A percentile compares a stretch with the other conserved stretches of the same genome.
Conservation (phyloP, 2,329 filamentous ascomycete species). For the Epichloe typhina region DNA sequence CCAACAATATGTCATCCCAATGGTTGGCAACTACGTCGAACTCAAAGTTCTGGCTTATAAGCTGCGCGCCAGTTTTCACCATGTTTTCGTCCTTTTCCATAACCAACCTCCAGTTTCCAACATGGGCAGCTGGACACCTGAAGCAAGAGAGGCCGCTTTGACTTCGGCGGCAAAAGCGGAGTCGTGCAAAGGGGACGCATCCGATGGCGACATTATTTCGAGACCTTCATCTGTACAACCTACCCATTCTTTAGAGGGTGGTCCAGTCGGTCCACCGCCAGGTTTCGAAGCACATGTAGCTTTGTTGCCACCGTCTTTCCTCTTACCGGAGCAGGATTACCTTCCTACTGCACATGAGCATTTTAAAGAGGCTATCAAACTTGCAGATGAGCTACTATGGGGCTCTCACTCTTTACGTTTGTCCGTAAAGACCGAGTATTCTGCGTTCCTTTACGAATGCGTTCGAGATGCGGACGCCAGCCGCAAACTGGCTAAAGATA, state of each 20-base stretch:
- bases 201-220: slow-evolving; percentile 26
- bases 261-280: slow-evolving; percentile 43
- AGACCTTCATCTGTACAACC: slow-evolving; percentile 34
- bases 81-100: slow-evolving; percentile 93
- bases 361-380: slow-evolving; percentile 62
- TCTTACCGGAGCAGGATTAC: slow-evolving; percentile 69
- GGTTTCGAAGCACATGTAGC: slow-evolving; percentile 33
- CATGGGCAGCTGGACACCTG: slow-evolving; percentile 39
- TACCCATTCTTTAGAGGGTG: slow-evolving; percentile 40
- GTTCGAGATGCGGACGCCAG: slow-evolving; percentile 68
- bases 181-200: slow-evolving; percentile 38
- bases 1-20: slow-evolving; percentile 77
- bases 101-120: slow-evolving; percentile 69
- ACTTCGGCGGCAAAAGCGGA: slow-evolving; percentile 19
- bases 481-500: slow-evolving; percentile 62
- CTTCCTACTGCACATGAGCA: slow-evolving; percentile 68
- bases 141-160: slow-evolving; percentile 24
- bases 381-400: slow-evolving; percentile 66
- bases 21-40: slow-evolving; percentile 65
- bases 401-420: slow-evolving; percentile 82
- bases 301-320: slow-evolving; percentile 50
- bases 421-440: slow-evolving; percentile 83
- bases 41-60: slow-evolving; percentile 86
- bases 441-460: slow-evolving; percentile 89
- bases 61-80: slow-evolving; percentile 84